Base-by-base conservation (phyloP, 208 protist genomes). In the Leptomonas seymouri region DNA sequence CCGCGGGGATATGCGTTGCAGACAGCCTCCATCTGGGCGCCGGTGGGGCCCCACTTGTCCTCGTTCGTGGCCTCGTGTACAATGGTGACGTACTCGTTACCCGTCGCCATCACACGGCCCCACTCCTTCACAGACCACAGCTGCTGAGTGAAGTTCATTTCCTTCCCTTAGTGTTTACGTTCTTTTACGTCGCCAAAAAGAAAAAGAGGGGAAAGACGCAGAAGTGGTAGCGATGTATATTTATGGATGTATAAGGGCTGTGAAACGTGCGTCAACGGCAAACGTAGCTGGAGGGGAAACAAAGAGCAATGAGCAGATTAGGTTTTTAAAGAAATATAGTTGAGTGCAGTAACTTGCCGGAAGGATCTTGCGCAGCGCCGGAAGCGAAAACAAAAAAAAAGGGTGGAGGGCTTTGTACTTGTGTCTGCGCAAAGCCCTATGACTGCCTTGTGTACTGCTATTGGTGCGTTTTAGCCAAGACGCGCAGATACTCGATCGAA, bases 1-100 rank as follows among this genome's bases (percentile, higher is more conserved):
- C 85, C 84, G 51, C 79, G 76, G n/a, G 82, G 56, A 71, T 91
- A 96, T 42, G 71, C 82, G 49, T 76, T 75, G 76, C 84, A 91
- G 25, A 97, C 82, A 11, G 82, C 74, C 30, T 97, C 91, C 91
- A 97, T 97, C 78, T 97, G 91, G 27, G 82, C 59, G 0, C 91
- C 91, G 0, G 91, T 97, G 21, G 91, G 91, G 9, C 91, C 91
- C 89, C 91, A 97, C 66, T 91, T 91, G 18, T 97, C 91, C 65
- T 94, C 87, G 68, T 93, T 97, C 27, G 89, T 94, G 27, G 91
- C 91, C 34, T 84, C 81, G 74, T 94, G 89, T 25, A 94, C 82
- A 34, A 93, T 71, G 30, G 60, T 60, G 23, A 93, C 67, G 76
- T 81, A 89, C 72, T 94, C 85, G 67, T 76, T 88, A 49, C 89